Base-by-base conservation (phyloP, 768 basidiomycete genomes). In the Piloderma croceum region DNA sequence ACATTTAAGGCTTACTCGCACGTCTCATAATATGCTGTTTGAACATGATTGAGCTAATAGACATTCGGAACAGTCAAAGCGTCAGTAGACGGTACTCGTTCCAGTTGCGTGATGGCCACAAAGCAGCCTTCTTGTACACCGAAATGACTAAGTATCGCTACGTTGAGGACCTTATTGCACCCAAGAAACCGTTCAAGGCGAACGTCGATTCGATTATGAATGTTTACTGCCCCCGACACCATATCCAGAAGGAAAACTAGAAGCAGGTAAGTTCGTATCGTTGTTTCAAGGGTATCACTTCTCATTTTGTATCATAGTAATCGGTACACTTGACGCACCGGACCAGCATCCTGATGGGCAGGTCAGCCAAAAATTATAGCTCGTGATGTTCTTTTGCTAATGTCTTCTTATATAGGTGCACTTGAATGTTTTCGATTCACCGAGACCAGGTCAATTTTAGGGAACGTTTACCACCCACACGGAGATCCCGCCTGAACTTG, bases 121-220 rank as follows among this genome's bases (percentile, higher is more conserved):
- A 79, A 47, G 58, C 70, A 22, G 83, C 88, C 1, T 71, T 77
- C 44, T 52, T 90, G 43, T 79, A 76, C 46, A 73, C 83, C 2
- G 88, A 90, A 53, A 69, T 77, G 31, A 82, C 80, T 21, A 65
- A 78, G 45, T 85, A 85, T 57, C 71, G 69, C 13, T 87, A 82
- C 49, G 68, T 88, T 45, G 73, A 79, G 40, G 68, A 71, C 29
- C 49, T 84, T 34, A 71, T 77, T 5, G 73, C 77, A 7, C 77
- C 86, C 0, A 81, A 76, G 51, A 71, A 64, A 43, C 90, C 87
- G 83, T 83, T 91, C 59, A 74, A 73, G 42, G 69, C 72, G 4
- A 81, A 90, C 48, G 74, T 79, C 19, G 73, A 84, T 42, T 54
- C 64, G 17, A 79, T 91, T 47, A 50, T 88, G 61, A 56, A 72